Base-by-base conservation (phyloP, 2,329 filamentous ascomycete genomes). In the Ceratocystis huliohia region DNA sequence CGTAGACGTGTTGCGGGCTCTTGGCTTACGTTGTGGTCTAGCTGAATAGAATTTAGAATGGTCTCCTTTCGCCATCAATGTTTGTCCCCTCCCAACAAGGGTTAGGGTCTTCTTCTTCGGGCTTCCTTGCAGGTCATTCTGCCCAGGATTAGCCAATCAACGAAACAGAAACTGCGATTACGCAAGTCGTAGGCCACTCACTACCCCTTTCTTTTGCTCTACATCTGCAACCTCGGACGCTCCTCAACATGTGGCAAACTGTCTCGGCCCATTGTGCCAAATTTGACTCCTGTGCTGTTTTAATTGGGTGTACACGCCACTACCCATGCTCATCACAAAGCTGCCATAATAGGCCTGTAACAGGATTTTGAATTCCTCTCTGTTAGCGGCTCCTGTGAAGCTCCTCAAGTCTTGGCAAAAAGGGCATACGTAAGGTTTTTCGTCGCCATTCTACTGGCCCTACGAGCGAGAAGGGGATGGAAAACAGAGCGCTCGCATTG, bases 401-500 rank as follows among this genome's bases (percentile, higher is more conserved):
- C 13, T 30, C 28, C 56, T 59, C 5, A 28, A 2, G 56, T n/a
- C 56, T 59, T 59, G 56, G 56, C 56, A 37, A 59, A 59, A n/a
- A 20, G 25, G 6, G 56, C 33, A 59, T 59, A 59, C 56, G 56
- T 59, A 59, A 59, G 56, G 28, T 13, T 37, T 59, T 59, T 59
- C 56, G 56, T 59, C 6, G 56, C 22, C 56, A 15, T 37, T 59
- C 56, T 30, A 4, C 56, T 56, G 22, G 53, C 5, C 25, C 17
- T 57, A 17, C 28, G 22, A 17, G 53, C 1, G 25, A 30, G 20
- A 25, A 15, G 37, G 53, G 5, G 7, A 57, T 57, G 28, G 30
- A 3, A 13, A 37, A 37, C 20, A 53, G 2, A 25, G 15, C 1
- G 13, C 20, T 20, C 25, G 48, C 8, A 53, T 53, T 53, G 48